Conservation (phyloP, 1,284 basidiomycete species). For the Afroboletus lepidellus region DNA sequence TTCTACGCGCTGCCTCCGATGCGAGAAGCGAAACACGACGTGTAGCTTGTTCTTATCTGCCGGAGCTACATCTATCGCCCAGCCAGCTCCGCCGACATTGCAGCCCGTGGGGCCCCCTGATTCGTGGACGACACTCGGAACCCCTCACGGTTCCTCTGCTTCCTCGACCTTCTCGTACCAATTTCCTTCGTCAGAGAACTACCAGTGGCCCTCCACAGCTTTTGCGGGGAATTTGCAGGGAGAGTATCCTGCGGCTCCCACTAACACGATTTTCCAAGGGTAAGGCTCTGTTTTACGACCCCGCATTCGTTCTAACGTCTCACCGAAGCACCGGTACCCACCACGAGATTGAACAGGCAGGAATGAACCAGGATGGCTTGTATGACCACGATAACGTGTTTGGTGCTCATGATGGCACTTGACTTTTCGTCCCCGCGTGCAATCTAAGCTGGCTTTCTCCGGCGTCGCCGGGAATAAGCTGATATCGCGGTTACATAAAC, state of each 20-base stretch:
- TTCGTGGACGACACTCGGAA: slow-evolving; percentile 12
- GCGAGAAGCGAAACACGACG: slow-evolving; percentile 4
- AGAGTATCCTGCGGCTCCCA: slow-evolving; percentile 6
- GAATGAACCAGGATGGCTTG: slow-evolving; percentile 1
- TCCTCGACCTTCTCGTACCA: slow-evolving; percentile 5
- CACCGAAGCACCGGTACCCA: slow-evolving; percentile 4
- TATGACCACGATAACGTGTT: slow-evolving; percentile 13
- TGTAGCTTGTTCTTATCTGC: slow-evolving; percentile 25
- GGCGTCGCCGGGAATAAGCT: background rate
- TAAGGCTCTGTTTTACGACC: slow-evolving; percentile 6
- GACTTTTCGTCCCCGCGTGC: slow-evolving; percentile 2
- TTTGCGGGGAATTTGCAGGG: slow-evolving; percentile 3
- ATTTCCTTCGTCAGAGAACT: background rate
- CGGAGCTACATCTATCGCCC: background rate
- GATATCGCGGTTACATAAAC: slow-evolving; percentile 13
- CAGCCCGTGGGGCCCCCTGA: slow-evolving; percentile 1
- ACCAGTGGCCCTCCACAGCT: background rate
- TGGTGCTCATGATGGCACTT: slow-evolving; percentile 10
- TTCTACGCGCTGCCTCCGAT: slow-evolving; percentile 21
- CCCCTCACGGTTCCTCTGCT: slow-evolving; percentile 12
- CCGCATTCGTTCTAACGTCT: slow-evolving; percentile 7
- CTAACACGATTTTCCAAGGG: slow-evolving; percentile 6
- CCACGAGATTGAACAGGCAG: slow-evolving; percentile 14
- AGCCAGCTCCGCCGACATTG: slow-evolving; percentile 10
- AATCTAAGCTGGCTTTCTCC: background rate